Evolutionary conservation across 192 early-diverging fungal genomes (phyloP), one percentile per base, ranked within the genome.

Genomic region (Gamsiella multidivaricata): DNA sequence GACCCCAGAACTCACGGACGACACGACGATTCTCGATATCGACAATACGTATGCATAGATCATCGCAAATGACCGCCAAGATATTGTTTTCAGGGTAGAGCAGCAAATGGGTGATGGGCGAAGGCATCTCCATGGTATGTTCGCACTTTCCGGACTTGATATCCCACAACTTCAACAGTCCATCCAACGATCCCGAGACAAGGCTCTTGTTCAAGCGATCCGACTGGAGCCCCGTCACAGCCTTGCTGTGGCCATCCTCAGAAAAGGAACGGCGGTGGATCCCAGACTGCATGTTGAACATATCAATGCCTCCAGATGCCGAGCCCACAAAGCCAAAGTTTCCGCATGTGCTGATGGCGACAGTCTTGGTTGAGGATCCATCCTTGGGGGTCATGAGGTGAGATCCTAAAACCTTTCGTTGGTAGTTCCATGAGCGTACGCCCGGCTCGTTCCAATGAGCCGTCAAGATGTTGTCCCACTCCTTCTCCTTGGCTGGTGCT

Each of bases 281-380:
- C 9, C 97, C 97, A 25, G 95, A 97, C 65, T 99, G 98, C 90
- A 99, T 89, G 84, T 97, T 98, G 88, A 88, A 95, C 90, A 94
- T 91, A 51, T 95, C 95, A 41, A 98, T 86, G 12, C 67, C 60
- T 51, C 98, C 98, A 32, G 79, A 72, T 9, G 88, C 75, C 26
- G 90, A 87, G 4, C 97, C 98, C 5, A 96, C 82, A 66, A 97
- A 92, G 7, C 92, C 94, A 90, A 91, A 98, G 80, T 98, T 97
- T 51, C 98, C 98, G 57, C 97, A 98, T 1, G 86, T 80, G 78
- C 92, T 96, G 37, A 99, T 82, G 0, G 85, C 86, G 31, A 93
- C 91, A 0, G 88, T 78, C 65, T 86, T 91, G 34, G 92, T 86
- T 2, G 76, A 43, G 5, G 88, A 73, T 11, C 69, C 70, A 81